Conservation (phyloP, 2,329 filamentous ascomycete genomes). For the Coniochaeta prunicola region DNA sequence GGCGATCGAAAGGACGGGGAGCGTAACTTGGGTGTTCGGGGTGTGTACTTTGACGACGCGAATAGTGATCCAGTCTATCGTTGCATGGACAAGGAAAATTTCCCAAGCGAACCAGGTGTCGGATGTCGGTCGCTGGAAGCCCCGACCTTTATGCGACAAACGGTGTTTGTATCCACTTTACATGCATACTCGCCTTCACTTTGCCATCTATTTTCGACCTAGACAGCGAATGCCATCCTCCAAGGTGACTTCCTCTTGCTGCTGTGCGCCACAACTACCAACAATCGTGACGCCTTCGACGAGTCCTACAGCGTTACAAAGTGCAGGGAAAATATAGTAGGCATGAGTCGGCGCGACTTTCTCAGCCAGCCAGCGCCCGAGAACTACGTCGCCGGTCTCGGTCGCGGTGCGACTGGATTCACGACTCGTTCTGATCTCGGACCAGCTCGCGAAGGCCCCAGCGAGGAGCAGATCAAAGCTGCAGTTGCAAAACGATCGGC, state of each 20-base stretch:
- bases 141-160: neutral
- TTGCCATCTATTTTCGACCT: neutral
- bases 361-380: constrained; percentile 78
- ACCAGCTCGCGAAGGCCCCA: constrained; percentile 88
- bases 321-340: neutral
- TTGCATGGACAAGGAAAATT: neutral
- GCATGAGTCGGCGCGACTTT: constrained; percentile 65
- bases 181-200: neutral
- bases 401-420: constrained; percentile 95
- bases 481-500: constrained; percentile 90
- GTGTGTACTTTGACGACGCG: neutral
- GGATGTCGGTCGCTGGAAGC: neutral
- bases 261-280: neutral
- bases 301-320: neutral
- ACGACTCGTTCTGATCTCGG: constrained; percentile 95
- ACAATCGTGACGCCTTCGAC: neutral
- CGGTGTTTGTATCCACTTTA: neutral
- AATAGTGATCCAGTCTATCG: neutral
- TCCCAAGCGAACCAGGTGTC: neutral
- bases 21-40: neutral
- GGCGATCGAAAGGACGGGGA: neutral
- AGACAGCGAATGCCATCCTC: too few relatives aligned
- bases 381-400: constrained; percentile 91
- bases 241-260: too few relatives aligned
- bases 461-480: constrained; percentile 97